Evolutionary conservation across 441 rosid genomes (phyloP).

Genomic region (Pelargonium cotyledonis): DNA sequence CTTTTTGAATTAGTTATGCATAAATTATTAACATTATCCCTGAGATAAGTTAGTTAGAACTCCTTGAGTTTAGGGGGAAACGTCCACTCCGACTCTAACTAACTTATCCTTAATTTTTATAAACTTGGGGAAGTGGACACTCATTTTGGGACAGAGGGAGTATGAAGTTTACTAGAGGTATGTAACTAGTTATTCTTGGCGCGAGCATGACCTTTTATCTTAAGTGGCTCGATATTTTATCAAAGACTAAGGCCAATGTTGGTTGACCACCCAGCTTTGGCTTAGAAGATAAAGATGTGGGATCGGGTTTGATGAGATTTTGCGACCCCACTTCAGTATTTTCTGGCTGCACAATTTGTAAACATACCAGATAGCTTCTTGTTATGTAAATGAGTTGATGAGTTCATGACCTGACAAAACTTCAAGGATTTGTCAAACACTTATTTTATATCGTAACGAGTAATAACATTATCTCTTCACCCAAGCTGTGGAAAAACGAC

Average conservation of each 20-base stretch:
- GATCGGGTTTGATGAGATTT: neutral
- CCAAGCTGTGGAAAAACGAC: neutral
- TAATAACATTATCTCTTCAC: neutral
- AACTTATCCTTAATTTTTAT: too few species aligned
- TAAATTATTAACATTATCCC: too few species aligned
- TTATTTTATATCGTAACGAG: neutral
- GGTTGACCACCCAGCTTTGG: neutral
- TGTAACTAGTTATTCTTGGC: neutral
- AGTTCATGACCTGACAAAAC: neutral
- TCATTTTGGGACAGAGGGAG: too few species aligned
- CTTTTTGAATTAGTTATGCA: too few species aligned
- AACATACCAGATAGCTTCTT: neutral
- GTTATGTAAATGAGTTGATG: neutral
- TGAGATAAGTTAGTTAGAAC: too few species aligned
- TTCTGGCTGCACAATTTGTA: neutral
- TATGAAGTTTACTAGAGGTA: neutral
- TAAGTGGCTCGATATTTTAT: neutral
- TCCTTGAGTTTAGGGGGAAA: too few species aligned
- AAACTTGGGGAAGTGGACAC: too few species aligned
- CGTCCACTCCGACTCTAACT: too few species aligned
- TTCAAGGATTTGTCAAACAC: neutral
- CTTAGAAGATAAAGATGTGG: neutral
- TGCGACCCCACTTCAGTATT: neutral
- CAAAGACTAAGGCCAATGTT: neutral
- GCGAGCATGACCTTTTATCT: neutral